Base-by-base conservation (phyloP, 495 filamentous ascomycete species). In the Talaromyces adpressus region DNA sequence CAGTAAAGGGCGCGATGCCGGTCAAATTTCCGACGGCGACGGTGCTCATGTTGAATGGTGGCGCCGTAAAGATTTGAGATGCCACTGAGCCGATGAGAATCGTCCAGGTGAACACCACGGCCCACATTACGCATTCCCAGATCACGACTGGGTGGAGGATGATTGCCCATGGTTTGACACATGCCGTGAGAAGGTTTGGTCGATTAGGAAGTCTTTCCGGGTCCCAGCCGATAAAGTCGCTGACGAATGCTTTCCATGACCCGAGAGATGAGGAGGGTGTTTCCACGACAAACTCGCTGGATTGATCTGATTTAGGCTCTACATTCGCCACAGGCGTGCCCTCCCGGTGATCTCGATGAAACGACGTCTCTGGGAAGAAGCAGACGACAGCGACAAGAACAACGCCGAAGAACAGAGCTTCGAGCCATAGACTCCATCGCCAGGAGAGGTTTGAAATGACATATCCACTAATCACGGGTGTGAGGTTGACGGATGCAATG, bases 361-460 rank as follows among this genome's bases (percentile, higher is more conserved):
- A 29, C 27, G 27, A 29, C 6, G 27, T 29, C 27, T 29, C 27
- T 29, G 27, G 27, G 47, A 51, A 51, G 16, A 51, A 51, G 0
- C 47, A 51, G 16, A 51, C 47, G 4, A 51, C 47, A 1, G 47
- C 47, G 12, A 16, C 47, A 51, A 51, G 47, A 51, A 51, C 47
- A 4, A 51, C 20, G 47, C 47, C 47, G 16, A 51, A 51, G 4
- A 51, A 51, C 16, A 51, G 47, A 51, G 16, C 12, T 51, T 51
- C 47, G 47, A 51, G 47, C 47, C 47, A 51, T 51, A 51, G 47
- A 51, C 47, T 51, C 47, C 47, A 51, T n/a, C 47, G 47, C 47
- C 47, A 51, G 20, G 47, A 51, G 47, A 51, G 47, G 47, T 51
- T 51, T 0, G 47, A 51, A 4, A 51, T 51, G 47, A 51, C 47